Evolutionary conservation across 768 basidiomycete genomes (phyloP).

Genomic region (Clavulina sp.): DNA sequence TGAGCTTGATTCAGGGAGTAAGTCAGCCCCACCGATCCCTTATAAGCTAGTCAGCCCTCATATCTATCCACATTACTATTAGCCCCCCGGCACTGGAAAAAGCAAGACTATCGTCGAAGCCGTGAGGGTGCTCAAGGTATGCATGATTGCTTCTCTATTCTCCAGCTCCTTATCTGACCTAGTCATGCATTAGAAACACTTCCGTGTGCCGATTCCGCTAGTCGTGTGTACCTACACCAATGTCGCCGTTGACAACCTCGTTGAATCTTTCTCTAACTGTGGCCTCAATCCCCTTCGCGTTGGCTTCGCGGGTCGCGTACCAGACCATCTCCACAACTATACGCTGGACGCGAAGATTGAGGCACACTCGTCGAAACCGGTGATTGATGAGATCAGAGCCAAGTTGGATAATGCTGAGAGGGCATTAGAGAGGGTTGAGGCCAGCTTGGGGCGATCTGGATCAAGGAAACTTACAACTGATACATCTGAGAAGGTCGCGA

Average conservation of each 20-base stretch:
- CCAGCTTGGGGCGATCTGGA: background rate
- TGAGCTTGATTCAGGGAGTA: conserved; percentile 79
- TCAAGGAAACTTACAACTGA: background rate
- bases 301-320: conserved; percentile 44
- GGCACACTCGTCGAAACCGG: conserved; percentile 35
- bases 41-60: background rate
- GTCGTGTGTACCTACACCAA: conserved; percentile 93
- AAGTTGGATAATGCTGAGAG: conserved; percentile 25
- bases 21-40: conserved; percentile 16
- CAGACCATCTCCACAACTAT: conserved; percentile 33
- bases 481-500: too few species aligned
- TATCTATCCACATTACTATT: conserved; percentile 1
- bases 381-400: conserved; percentile 20
- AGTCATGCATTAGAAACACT: conserved; percentile 35
- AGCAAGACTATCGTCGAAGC: conserved; percentile 84
- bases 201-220: conserved; percentile 65
- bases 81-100: conserved; percentile 90
- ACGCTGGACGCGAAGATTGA: conserved; percentile 49
- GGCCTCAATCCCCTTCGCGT: conserved; percentile 62
- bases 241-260: conserved; percentile 79
- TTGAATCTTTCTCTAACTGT: conserved; percentile 44
- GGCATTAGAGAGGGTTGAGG: background rate
- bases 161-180: background rate
- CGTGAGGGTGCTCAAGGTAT: conserved; percentile 58
- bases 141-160: background rate